Evolutionary conservation across 2,329 filamentous ascomycete species (phyloP).

Genomic region (Aspergillus texensis): DNA sequence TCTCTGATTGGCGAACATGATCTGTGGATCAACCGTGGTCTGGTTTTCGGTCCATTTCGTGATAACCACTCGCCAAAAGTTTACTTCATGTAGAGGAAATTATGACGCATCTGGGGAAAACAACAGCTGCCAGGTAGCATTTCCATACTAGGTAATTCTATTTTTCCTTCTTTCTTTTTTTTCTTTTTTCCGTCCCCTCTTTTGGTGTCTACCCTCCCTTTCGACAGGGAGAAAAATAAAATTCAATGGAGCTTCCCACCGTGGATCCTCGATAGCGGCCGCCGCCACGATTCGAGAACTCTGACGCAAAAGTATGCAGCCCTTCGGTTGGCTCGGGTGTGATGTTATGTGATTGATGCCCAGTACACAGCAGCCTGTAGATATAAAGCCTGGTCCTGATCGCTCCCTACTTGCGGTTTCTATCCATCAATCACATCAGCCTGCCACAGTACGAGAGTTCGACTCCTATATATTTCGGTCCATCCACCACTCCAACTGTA

Average conservation of each 20-base stretch:
- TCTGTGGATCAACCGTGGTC: conserved; percentile 5
- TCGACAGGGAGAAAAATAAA: not conserved
- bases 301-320: conserved; percentile 14
- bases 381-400: conserved; percentile 9
- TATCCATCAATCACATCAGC: not conserved
- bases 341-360: conserved; percentile 6
- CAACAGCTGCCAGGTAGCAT: not conserved
- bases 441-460: not conserved
- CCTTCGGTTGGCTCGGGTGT: conserved; percentile 12
- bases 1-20: not conserved
- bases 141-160: not conserved
- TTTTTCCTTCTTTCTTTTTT: not conserved
- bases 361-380: conserved; percentile 1
- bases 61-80: not conserved
- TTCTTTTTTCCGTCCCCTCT: not conserved
- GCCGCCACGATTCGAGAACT: conserved; percentile 14
- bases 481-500: not conserved
- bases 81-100: conserved; percentile 19
- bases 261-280: conserved; percentile 13
- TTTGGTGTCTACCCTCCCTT: not conserved
- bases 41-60: not conserved
- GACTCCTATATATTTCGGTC: not conserved
- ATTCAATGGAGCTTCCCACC: not conserved
- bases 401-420: not conserved
- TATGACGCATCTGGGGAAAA: conserved; percentile 36